Base-by-base conservation (phyloP, 345 rosid species). In the Arabidopsis arenosa region DNA sequence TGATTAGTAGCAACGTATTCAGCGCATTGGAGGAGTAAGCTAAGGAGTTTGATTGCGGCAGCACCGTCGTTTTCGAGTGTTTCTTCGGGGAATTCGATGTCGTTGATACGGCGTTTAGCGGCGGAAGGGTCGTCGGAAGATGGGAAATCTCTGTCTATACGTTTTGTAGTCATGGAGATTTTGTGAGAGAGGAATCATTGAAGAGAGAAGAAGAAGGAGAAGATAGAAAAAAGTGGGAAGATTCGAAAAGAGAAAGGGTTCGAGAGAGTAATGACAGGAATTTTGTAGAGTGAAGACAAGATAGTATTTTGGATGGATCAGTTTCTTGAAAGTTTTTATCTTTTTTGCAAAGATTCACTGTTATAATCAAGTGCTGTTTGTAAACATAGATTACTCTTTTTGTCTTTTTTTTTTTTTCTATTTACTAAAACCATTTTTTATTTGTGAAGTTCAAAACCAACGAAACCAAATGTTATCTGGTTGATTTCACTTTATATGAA, bases 1-100 rank as follows among this genome's bases (percentile, higher is more conserved):
- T 90, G 86, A 43, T 91, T 89, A 80, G 80, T 86, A 15, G 96
- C 96, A 2, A 94, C 97, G 76, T 86, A 84, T 74, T 94, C 97
- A 28, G 98, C 97, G 83, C 96, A 94, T 80, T 94, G 97, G 3
- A 94, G 85, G 55, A 94, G 76, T n/a, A 94, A 82, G 21, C 95
- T 88, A 7, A 94, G 87, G 18, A 91, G 91, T 17, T 88, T 75
- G 45, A 94, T 82, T 0, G 88, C 78, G 12, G 9, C 26, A 6
- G 62, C 68, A 23, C 70, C 70, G 36, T 64, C 32, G 32, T 28
- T 28, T 28, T 28, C 74, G 12, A 1, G 88, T 84, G 75, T 89
- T 14, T 74, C 15, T 21, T 72, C 10, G 28, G 85, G 65, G 12
- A 82, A 83, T 58, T 75, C 58, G 14, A 39, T 23, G 26, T 23